A percentile compares a stretch with the other conserved stretches of the same genome.
Evolutionary conservation across 2,329 filamentous ascomycete genomes (phyloP).

Genomic region (Endothia cerciana): DNA sequence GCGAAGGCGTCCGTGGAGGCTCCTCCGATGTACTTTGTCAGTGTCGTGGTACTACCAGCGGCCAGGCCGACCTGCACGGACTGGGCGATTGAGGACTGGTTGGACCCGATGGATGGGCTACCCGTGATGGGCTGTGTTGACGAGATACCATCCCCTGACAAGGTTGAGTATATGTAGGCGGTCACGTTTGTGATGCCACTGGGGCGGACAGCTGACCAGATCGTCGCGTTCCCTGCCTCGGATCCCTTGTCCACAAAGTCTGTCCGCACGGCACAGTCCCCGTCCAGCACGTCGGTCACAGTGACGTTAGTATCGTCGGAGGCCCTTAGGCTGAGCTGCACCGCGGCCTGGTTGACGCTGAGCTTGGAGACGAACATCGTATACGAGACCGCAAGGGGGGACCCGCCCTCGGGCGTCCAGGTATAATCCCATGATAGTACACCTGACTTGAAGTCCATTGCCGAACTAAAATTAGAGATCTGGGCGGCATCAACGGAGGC

Average conservation of each 20-base stretch:
- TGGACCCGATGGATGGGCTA: constrained; percentile 53
- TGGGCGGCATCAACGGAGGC: constrained; percentile 61
- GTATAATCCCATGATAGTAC: constrained; percentile 66
- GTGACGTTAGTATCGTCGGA: constrained; percentile 56
- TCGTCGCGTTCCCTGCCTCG: constrained; percentile 49
- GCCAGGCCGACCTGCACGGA: constrained; percentile 56
- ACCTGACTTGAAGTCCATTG: constrained; percentile 65
- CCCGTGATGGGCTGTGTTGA: constrained; percentile 48
- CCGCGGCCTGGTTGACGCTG: constrained; percentile 54
- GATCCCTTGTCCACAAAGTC: constrained; percentile 60
- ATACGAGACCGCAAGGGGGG: constrained; percentile 62
- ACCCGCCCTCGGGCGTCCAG: constrained; percentile 61
- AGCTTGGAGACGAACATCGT: constrained; percentile 69
- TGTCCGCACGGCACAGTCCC: constrained; percentile 68
- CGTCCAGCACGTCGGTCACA: constrained; percentile 70
- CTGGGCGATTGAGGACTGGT: constrained; percentile 68
- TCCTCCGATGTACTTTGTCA: constrained; percentile 70
- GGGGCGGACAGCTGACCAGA: constrained; percentile 69
- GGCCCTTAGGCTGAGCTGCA: constrained; percentile 63
- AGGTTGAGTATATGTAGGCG: constrained; percentile 53
- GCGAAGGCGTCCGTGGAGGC: constrained; percentile 71
- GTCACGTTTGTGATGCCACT: constrained; percentile 64
- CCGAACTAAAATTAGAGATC: constrained; percentile 64
- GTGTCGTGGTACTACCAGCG: constrained; percentile 54
- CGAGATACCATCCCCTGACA: constrained; percentile 46